Conservation (phyloP, 352 stramenopile species). For the Pythium folliculosum region DNA sequence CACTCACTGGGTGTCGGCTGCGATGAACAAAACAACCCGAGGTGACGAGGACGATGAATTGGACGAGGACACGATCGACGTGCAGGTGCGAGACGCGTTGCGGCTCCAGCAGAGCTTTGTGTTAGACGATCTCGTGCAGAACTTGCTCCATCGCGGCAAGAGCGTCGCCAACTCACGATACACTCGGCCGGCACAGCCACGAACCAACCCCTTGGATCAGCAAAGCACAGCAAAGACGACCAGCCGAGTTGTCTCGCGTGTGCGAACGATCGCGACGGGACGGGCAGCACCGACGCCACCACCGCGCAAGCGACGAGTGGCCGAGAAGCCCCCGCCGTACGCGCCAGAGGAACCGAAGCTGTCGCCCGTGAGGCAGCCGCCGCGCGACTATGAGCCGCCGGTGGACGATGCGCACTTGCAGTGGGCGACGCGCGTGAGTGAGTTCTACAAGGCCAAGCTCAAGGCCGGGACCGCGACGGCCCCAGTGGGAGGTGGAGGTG, state of each 20-base stretch:
- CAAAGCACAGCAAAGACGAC: not conserved
- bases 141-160: conserved; percentile 32
- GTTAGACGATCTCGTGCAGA: conserved; percentile 56
- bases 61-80: conserved; percentile 23
- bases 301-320: not conserved
- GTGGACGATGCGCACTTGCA: conserved; percentile 43
- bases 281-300: not conserved
- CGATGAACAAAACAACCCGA: not conserved
- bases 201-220: not conserved
- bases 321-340: conserved; percentile 7
- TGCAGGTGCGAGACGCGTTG: conserved; percentile 35
- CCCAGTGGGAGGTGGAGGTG: not conserved
- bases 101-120: conserved; percentile 56
- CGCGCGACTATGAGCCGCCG: conserved; percentile 22
- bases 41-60: conserved; percentile 12
- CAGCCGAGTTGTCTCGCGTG: conserved; percentile 14
- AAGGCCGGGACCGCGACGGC: not conserved
- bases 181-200: not conserved
- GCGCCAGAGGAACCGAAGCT: not conserved
- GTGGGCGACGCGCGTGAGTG: conserved; percentile 59
- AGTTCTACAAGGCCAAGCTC: conserved; percentile 45
- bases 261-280: conserved; percentile 11
- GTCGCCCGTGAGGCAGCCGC: conserved; percentile 11
- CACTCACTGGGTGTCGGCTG: conserved; percentile 22
- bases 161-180: not conserved